These are phyloP conservation scores for Ophiocordyceps unilateralis DNA, from an alignment of 2,329 filamentous ascomycete genomes.

Conservation along the genomic window DNA sequence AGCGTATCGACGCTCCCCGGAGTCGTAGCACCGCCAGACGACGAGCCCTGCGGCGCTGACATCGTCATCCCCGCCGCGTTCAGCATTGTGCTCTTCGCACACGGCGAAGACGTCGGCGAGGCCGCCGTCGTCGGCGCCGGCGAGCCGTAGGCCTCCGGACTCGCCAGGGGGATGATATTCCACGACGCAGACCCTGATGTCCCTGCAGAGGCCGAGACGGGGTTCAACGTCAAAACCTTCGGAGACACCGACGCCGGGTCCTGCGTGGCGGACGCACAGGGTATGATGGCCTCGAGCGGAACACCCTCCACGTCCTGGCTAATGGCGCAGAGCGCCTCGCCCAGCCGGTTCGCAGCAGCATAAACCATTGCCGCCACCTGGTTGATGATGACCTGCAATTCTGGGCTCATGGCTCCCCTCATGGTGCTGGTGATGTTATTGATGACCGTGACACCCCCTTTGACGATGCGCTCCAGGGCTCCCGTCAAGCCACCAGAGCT, in stretches of 20 bases:
- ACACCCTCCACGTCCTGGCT: slow-evolving; percentile 3
- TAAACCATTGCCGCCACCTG: slow-evolving; percentile 7
- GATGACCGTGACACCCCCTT: slow-evolving; percentile 7
- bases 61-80: not conserved
- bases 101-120: not conserved
- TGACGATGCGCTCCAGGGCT: slow-evolving; percentile 5
- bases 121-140: not conserved
- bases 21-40: not conserved
- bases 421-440: slow-evolving; percentile 5
- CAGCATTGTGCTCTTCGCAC: not conserved
- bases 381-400: slow-evolving; percentile 6
- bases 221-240: slow-evolving; percentile 2
- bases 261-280: slow-evolving; percentile 4
- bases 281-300: slow-evolving; percentile 4
- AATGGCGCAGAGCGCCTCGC: slow-evolving; percentile 7
- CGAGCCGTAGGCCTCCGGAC: not conserved
- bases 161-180: slow-evolving; percentile 1
- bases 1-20: too few relatives aligned
- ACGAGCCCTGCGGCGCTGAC: not conserved
- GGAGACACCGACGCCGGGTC: not conserved
- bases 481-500: not conserved
- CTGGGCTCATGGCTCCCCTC: slow-evolving; percentile 1
- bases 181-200: not conserved
- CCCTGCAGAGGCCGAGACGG: not conserved
- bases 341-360: slow-evolving; percentile 4